Evolutionary conservation across 2,329 filamentous ascomycete species (phyloP), one percentile per base, ranked within the genome.

Genomic region (Xylariales sp.): DNA sequence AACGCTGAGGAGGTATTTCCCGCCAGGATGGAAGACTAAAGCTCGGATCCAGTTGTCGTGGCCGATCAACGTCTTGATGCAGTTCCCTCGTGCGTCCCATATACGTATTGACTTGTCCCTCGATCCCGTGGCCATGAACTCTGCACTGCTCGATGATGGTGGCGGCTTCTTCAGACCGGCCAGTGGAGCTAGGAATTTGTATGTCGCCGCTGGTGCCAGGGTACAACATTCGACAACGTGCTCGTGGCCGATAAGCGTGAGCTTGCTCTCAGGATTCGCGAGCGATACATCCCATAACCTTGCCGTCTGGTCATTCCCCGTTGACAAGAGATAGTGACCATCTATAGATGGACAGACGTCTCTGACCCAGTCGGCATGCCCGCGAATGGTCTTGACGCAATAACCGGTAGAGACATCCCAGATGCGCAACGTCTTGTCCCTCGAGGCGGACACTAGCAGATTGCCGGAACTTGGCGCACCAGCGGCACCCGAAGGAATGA

Each of bases 331-430:
- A 67, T 80, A 95, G 44, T 84, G 78, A 20, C 90, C 90, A 56
- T 96, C 90, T 31, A 82, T 73, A 1, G 88, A 93, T 0, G 89
- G 87, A 14, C 76, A 78, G 7, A 96, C 86, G 51, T 91, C 87
- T 45, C 90, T 82, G n/a, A 97, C 87, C 90, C 91, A 96, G 52
- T 86, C 89, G 3, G 74, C 76, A 55, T 96, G 90, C 1, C 90
- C 89, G 21, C 81, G 76, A 48, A 96, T 74, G n/a, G 90, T 95
- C 62, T 88, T 89, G 31, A 96, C 76, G 57, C 89, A 95, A 61
- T 90, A 96, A 5, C 91, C 90, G 1, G 89, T 96, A 20, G 86
- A 89, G 19, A 91, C 86, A 57, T 96, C 89, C 90, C 91, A 96
- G 62, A 96, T 85, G 43, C 85, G 78, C 39, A 97, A 69, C 3